Evolutionary conservation across 805 yeast species (phyloP), one percentile per base, ranked within the genome.

Genomic region (Lipomyces lipofer): DNA sequence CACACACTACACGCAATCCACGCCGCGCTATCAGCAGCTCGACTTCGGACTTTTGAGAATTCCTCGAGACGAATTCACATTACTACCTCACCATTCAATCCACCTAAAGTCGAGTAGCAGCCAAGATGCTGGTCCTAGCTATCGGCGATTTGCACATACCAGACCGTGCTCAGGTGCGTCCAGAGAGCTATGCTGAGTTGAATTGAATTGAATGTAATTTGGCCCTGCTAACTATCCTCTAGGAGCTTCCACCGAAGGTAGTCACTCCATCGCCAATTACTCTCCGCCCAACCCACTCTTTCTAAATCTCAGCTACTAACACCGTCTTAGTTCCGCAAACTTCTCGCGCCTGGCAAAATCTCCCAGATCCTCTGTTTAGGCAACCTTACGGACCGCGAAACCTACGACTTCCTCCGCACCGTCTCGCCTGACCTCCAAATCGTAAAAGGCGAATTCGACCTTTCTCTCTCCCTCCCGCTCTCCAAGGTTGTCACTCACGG

Each of bases 121-220:
- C 39, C 46, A 22, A 25, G 5, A 86, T 86, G 94, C 75, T 86
- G 43, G 74, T 85, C 22, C 74, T 92, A 40, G 95, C 95, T 2
- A 81, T 92, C 59, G 96, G 97, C 8, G 98, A 92, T 67, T 77
- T 92, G 1, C 89, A 85, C 69, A 86, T 92, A 29, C 99, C 99
- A 1, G 90, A 88, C 52, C 75, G 97, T 61, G 87, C 92, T 8
- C 75, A 80, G 25, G 91, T 76, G 67, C 60, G 82, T 71, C n/a
- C n/a, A n/a, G n/a, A n/a, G n/a, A n/a, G n/a, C n/a, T n/a, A n/a
- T n/a, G n/a, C n/a, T n/a, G n/a, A n/a, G n/a, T n/a, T n/a, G n/a
- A n/a, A n/a, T n/a, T n/a, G n/a, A n/a, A 21, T 22, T 53, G 33
- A 13, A 43, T 48, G 24, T 47, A 43, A 4, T 38, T 28, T 10